These are phyloP conservation scores for Stygiomarasmius scandens DNA, from an alignment of 1,284 basidiomycete genomes.

Conservation along the genomic window DNA sequence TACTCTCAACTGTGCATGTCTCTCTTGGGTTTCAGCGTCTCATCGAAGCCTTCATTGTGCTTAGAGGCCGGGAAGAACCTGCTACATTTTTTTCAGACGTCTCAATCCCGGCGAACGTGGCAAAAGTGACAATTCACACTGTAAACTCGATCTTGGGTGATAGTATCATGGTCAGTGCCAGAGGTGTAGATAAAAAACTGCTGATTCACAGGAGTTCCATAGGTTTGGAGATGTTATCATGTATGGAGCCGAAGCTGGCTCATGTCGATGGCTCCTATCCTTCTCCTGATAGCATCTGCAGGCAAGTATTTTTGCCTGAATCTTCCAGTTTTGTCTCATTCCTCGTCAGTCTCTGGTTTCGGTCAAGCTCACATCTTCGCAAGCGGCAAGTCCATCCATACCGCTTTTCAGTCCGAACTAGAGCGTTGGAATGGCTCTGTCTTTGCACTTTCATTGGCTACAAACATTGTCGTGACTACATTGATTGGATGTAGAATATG, in stretches of 20 bases:
- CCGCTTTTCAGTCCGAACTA: conserved; percentile 33
- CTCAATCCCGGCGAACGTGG: conserved; percentile 40
- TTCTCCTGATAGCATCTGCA: conserved; percentile 36
- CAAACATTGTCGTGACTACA: conserved; percentile 37
- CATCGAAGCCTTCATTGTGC: conserved; percentile 40
- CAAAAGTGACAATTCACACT: conserved; percentile 41
- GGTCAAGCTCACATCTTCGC: conserved; percentile 39
- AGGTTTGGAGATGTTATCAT: conserved; percentile 42
- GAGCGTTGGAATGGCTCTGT: conserved; percentile 40
- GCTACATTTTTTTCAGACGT: conserved; percentile 40
- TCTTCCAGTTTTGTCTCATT: background rate
- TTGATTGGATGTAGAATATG: conserved; percentile 39
- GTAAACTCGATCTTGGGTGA: conserved; percentile 40
- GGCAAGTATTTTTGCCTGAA: conserved; percentile 18
- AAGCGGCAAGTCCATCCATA: conserved; percentile 31
- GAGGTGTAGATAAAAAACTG: background rate
- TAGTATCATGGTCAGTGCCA: conserved; percentile 34
- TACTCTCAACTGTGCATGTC: conserved; percentile 39
- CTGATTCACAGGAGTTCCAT: background rate
- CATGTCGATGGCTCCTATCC: conserved; percentile 32
- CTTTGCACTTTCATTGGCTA: conserved; percentile 40
- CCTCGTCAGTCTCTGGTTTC: conserved; percentile 36
- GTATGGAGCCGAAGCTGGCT: conserved; percentile 38
- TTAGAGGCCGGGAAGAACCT: conserved; percentile 35
- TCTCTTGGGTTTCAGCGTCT: conserved; percentile 41